A percentile compares a stretch with the other conserved stretches of the same genome.
Conservation (phyloP, 2,329 filamentous ascomycete species). For the Cercospora sp. region DNA sequence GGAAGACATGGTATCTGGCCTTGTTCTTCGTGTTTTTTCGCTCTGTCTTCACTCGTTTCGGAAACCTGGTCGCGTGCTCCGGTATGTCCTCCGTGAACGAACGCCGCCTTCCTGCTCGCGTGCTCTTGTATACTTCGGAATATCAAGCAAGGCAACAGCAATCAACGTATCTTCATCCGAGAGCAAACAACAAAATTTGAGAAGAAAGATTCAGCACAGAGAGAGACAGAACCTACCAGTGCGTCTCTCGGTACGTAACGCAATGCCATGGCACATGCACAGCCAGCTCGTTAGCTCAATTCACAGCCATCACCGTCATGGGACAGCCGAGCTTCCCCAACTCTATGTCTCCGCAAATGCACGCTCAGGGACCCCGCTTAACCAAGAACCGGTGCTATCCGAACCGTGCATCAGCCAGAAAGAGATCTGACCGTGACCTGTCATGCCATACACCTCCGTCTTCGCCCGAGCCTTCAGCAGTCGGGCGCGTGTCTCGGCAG, state of each 20-base stretch:
- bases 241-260: not conserved
- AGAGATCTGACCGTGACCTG: not conserved
- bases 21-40: not conserved
- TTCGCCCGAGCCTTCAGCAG: not conserved
- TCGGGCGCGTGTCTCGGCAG: not conserved
- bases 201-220: not conserved
- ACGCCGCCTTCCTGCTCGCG: constrained; percentile 2
- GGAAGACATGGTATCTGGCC: constrained; percentile 40
- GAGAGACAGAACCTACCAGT: not conserved
- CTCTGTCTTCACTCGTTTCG: not conserved
- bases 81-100: too few relatives aligned
- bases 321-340: not conserved
- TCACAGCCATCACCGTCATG: not conserved
- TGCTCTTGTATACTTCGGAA: not conserved
- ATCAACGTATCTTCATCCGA: not conserved
- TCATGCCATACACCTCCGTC: not conserved
- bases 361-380: not conserved
- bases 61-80: not conserved
- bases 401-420: not conserved
- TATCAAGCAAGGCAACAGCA: not conserved
- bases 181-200: not conserved
- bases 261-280: not conserved
- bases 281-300: not conserved
- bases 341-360: not conserved
- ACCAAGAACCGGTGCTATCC: not conserved